phyloP scores from a whole-genome alignment of 768 basidiomycete species.

The Boletus rubroflammeus region DNA sequence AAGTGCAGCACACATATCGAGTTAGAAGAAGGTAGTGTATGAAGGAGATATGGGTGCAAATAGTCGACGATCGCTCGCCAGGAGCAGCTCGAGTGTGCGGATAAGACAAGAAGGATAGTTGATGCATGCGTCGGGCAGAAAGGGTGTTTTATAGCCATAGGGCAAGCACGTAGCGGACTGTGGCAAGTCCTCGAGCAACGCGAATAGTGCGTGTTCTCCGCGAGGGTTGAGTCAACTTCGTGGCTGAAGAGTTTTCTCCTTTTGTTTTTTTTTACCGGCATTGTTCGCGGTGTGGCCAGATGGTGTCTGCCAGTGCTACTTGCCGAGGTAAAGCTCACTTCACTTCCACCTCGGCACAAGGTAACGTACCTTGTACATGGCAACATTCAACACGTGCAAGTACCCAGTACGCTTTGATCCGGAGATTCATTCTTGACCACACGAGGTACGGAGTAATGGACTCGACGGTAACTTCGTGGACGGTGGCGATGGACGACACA shows the following conservation, averaged over 20 bases:
- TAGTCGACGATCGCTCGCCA: slow-evolving; percentile 25
- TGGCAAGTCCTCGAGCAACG: slow-evolving; percentile 19
- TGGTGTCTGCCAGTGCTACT: slow-evolving; percentile 1
- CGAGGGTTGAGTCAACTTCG: slow-evolving; percentile 21
- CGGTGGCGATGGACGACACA: not conserved
- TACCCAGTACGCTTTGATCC: slow-evolving; percentile 14
- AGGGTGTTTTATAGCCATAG: slow-evolving; percentile 26
- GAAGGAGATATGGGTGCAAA: slow-evolving; percentile 1
- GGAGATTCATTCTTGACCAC: slow-evolving; percentile 15
- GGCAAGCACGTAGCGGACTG: slow-evolving; percentile 9
- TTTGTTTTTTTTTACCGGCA: slow-evolving; percentile 12
- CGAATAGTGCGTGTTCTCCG: slow-evolving; percentile 31
- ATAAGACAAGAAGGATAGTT: slow-evolving; percentile 46
- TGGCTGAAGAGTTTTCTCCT: slow-evolving; percentile 8
- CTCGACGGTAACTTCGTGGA: not conserved
- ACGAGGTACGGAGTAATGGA: slow-evolving; percentile 11
- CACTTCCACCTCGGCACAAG: slow-evolving; percentile 12
- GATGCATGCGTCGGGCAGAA: slow-evolving; percentile 3
- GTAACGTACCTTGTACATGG: slow-evolving; percentile 8
- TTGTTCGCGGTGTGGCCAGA: slow-evolving; percentile 11
- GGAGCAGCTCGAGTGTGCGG: slow-evolving; percentile 27
- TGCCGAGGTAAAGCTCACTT: slow-evolving; percentile 16
- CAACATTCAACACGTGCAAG: slow-evolving; percentile 14
- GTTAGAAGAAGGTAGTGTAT: slow-evolving; percentile 9
- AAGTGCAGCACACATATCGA: slow-evolving; percentile 28